phyloP scores from a whole-genome alignment of 345 rosid species.

The Microcos paniculata region DNA sequence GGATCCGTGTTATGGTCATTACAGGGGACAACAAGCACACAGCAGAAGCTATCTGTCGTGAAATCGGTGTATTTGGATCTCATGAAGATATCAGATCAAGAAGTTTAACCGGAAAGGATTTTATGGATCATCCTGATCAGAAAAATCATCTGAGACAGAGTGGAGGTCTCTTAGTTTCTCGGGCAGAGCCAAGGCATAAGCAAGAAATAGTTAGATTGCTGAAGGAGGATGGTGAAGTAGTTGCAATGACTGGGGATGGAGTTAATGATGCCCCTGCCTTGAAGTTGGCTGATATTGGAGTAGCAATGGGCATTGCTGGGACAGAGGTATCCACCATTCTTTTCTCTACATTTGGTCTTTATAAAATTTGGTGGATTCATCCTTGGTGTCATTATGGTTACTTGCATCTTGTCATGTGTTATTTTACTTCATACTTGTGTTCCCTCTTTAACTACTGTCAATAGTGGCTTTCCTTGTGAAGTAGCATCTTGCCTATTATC shows the following conservation, averaged over 20 bases:
- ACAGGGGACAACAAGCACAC: slow-evolving; percentile 96
- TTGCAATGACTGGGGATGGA: slow-evolving; percentile 99
- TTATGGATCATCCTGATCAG: slow-evolving; percentile 59
- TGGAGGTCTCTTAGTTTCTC: slow-evolving; percentile 85
- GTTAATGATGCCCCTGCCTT: slow-evolving; percentile 98
- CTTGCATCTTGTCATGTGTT: not conserved
- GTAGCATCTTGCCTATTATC: not conserved
- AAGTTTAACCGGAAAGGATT: slow-evolving; percentile 84
- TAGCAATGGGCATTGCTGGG: slow-evolving; percentile 97
- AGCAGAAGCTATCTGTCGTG: slow-evolving; percentile 93
- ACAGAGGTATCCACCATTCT: slow-evolving; percentile 58
- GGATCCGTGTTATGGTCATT: slow-evolving; percentile 95
- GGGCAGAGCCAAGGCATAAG: slow-evolving; percentile 98
- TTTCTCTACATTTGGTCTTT: not conserved
- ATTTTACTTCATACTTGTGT: not conserved
- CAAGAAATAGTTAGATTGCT: slow-evolving; percentile 98
- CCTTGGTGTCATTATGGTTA: not conserved
- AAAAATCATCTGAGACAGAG: slow-evolving; percentile 59
- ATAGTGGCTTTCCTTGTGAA: not conserved
- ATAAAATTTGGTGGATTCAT: not conserved
- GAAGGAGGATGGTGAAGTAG: slow-evolving; percentile 97
- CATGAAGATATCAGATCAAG: slow-evolving; percentile 57
- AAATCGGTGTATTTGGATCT: slow-evolving; percentile 87
- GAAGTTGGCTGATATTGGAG: slow-evolving; percentile 96
- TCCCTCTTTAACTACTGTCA: not conserved